A percentile compares a stretch with the other conserved stretches of the same genome.
These are phyloP conservation scores for Alternaria sp. DNA, from an alignment of 2,329 filamentous ascomycete genomes.

Conservation along the genomic window DNA sequence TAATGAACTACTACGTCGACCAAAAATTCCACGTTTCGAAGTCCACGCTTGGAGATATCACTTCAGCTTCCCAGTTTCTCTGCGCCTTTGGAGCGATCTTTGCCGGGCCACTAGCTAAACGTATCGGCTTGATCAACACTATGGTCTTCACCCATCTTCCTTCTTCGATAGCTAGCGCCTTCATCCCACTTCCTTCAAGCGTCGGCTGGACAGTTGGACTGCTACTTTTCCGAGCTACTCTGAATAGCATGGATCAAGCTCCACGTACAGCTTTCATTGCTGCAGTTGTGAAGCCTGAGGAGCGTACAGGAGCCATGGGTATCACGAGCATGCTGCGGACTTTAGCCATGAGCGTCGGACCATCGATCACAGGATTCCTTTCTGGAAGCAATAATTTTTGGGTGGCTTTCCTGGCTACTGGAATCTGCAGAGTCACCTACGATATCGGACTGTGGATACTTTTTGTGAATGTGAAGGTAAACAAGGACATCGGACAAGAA, in stretches of 20 bases:
- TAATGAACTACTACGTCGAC: constrained; percentile 51
- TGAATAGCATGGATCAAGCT: constrained; percentile 76
- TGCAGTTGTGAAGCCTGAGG: constrained; percentile 70
- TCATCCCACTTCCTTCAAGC: constrained; percentile 64
- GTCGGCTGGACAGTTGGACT: constrained; percentile 64
- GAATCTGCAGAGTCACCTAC: constrained; percentile 47
- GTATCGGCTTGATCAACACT: constrained; percentile 70
- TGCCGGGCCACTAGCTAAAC: constrained; percentile 65
- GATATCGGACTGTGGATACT: constrained; percentile 51
- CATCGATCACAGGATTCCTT: constrained; percentile 48
- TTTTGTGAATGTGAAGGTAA: constrained; percentile 49
- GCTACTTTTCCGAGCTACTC: constrained; percentile 66
- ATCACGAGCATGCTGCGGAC: constrained; percentile 70
- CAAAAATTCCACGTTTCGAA: constrained; percentile 53
- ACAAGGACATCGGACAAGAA: constrained; percentile 25
- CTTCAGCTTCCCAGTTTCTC: constrained; percentile 57
- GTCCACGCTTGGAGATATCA: constrained; percentile 69
- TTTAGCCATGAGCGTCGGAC: constrained; percentile 62
- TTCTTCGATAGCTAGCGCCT: constrained; percentile 64
- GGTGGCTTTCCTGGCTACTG: constrained; percentile 50
- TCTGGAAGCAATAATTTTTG: constrained; percentile 48
- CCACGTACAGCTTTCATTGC: constrained; percentile 73
- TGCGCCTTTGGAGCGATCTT: constrained; percentile 64
- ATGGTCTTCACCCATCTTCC: constrained; percentile 62
- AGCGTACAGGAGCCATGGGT: constrained; percentile 75